A percentile compares a stretch with the other conserved stretches of the same genome.
Evolutionary conservation across 495 filamentous ascomycete genomes (phyloP).

Genomic region (Penicillium turbatum): DNA sequence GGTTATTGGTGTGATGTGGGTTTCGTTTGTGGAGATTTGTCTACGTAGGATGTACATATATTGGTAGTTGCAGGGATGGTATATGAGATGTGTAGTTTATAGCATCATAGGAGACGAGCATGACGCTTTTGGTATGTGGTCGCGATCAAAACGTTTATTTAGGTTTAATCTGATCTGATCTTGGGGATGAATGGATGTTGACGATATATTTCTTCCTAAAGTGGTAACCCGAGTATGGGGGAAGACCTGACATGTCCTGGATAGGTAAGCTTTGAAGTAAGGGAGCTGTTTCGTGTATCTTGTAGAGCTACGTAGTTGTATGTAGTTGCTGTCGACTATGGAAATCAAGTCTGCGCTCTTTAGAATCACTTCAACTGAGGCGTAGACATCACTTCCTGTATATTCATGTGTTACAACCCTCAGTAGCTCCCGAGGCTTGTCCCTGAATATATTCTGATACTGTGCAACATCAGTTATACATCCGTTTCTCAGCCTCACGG

Average conservation of each 20-base stretch:
- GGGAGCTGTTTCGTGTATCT: background rate
- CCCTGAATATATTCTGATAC: background rate
- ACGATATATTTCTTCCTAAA: background rate
- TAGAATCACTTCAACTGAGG: too few relatives aligned
- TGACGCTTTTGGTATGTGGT: background rate
- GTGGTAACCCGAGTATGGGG: background rate
- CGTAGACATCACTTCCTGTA: too few relatives aligned
- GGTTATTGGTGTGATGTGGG: constrained; percentile 1
- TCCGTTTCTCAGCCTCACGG: background rate
- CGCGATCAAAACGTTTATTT: too few relatives aligned
- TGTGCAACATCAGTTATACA: background rate
- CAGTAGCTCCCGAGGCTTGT: background rate
- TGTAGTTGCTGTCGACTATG: too few relatives aligned
- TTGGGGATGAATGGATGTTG: too few relatives aligned
- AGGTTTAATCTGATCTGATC: too few relatives aligned
- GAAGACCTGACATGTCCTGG: too few relatives aligned
- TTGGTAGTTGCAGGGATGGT: background rate
- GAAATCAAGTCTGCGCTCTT: too few relatives aligned
- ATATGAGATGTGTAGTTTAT: background rate
- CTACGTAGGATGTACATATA: background rate
- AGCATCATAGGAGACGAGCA: background rate
- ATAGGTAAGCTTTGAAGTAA: too few relatives aligned
- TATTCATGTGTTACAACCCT: background rate
- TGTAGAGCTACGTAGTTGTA: too few relatives aligned
- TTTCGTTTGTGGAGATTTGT: background rate